Evolutionary conservation across 148 eudicot genomes (phyloP).

Genomic region (Talinum fruticosum): DNA sequence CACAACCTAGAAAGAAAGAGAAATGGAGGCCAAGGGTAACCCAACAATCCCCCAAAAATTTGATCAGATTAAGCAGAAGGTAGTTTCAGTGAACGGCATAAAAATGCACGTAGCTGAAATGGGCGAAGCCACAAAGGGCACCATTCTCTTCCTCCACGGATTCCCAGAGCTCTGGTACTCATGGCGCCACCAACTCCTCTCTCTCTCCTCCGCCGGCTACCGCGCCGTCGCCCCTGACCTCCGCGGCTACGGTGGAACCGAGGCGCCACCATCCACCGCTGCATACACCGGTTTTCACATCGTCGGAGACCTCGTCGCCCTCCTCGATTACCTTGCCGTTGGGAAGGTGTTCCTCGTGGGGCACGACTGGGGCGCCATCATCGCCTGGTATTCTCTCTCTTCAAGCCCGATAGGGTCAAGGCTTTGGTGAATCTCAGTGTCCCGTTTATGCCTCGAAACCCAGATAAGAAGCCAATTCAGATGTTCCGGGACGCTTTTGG

Average conservation of each 20-base stretch:
- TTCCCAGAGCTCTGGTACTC: slow-evolving; percentile 18
- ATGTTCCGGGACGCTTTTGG: slow-evolving; percentile 7
- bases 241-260: slow-evolving; percentile 31
- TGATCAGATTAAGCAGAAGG: slow-evolving; percentile 15
- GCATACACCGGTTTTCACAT: slow-evolving; percentile 25
- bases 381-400: slow-evolving; percentile 31
- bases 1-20: no score
- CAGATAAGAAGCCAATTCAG: slow-evolving; percentile 6
- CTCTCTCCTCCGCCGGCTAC: slow-evolving; percentile 18
- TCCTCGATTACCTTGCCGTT: slow-evolving; percentile 18
- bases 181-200: slow-evolving; percentile 32
- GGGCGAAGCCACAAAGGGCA: background rate
- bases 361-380: slow-evolving; percentile 40
- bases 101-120: slow-evolving; percentile 26
- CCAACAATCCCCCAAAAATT: background rate
- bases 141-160: slow-evolving; percentile 29
- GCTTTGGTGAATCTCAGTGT: slow-evolving; percentile 31
- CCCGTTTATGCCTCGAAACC: slow-evolving; percentile 17
- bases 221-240: slow-evolving; percentile 30
- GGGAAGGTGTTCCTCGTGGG: slow-evolving; percentile 26
- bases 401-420: slow-evolving; percentile 28
- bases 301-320: slow-evolving; percentile 28
- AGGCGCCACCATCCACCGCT: slow-evolving; percentile 16
- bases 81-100: slow-evolving; percentile 18
- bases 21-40: background rate